A percentile compares a stretch with the other conserved stretches of the same genome.
Evolutionary conservation across 2,329 filamentous ascomycete species (phyloP).

Genomic region (Aspergillus sp.): DNA sequence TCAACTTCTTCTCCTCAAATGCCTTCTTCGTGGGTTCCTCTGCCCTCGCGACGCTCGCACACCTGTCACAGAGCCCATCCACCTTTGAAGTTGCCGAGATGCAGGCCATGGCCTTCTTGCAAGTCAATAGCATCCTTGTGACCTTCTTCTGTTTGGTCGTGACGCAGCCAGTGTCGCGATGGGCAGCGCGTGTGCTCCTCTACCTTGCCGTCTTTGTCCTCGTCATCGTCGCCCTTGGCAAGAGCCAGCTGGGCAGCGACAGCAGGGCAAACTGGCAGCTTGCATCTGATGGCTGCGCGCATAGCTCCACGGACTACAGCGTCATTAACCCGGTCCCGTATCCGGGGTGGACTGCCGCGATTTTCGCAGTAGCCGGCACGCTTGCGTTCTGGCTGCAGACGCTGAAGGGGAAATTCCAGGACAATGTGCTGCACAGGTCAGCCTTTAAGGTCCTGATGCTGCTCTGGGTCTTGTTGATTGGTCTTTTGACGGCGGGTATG

Average conservation of each 20-base stretch:
- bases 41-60: slow-evolving; percentile 5
- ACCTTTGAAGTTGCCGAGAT: slow-evolving; percentile 11
- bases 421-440: background rate
- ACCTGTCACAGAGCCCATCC: slow-evolving; percentile 7
- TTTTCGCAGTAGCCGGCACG: slow-evolving; percentile 4
- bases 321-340: slow-evolving; percentile 11
- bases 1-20: slow-evolving; percentile 10
- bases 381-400: slow-evolving; percentile 6
- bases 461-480: slow-evolving; percentile 5
- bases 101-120: slow-evolving; percentile 10
- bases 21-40: slow-evolving; percentile 9
- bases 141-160: slow-evolving; percentile 9
- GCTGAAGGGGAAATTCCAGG: slow-evolving; percentile 1
- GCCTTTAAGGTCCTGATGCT: background rate
- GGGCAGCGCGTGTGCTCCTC: slow-evolving; percentile 4
- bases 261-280: slow-evolving; percentile 5
- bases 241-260: background rate
- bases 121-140: slow-evolving; percentile 9
- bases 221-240: background rate
- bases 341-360: slow-evolving; percentile 3
- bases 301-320: slow-evolving; percentile 6
- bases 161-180: slow-evolving; percentile 5
- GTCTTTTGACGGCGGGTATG: background rate
- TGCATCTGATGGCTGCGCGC: slow-evolving; percentile 9
- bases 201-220: slow-evolving; percentile 7